phyloP scores from a whole-genome alignment of 257 asterid species.

The Paulownia fortunei region DNA sequence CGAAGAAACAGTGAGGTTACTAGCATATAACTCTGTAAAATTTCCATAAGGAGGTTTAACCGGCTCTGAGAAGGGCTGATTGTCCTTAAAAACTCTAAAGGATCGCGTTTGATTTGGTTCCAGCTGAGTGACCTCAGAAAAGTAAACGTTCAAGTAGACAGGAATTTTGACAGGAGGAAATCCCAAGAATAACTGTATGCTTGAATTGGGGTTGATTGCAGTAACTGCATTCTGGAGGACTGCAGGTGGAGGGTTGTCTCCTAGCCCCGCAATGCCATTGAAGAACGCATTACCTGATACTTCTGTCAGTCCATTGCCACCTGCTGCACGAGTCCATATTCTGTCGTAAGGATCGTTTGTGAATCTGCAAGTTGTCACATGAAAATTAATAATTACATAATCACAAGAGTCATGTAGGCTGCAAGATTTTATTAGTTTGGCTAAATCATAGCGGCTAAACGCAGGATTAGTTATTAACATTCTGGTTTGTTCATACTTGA shows the following conservation, averaged over 20 bases:
- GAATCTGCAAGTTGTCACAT: conserved; percentile 20
- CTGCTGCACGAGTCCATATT: conserved; percentile 49
- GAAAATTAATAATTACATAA: neutral
- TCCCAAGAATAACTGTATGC: conserved; percentile 31
- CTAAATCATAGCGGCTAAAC: neutral
- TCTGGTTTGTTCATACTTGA: no score
- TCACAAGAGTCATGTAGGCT: no score
- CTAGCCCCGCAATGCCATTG: neutral
- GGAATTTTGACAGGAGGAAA: conserved; percentile 35
- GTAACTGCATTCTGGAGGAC: conserved; percentile 51
- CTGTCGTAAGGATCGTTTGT: conserved; percentile 56
- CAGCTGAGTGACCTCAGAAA: conserved; percentile 55
- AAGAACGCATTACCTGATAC: no score
- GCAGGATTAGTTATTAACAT: no score
- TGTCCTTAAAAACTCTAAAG: conserved; percentile 34
- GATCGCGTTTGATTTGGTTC: conserved; percentile 42
- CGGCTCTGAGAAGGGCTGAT: conserved; percentile 20
- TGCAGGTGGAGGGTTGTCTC: conserved; percentile 56
- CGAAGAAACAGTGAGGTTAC: conserved; percentile 34
- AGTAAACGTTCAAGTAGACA: conserved; percentile 52
- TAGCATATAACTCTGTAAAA: neutral
- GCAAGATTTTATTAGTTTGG: no score
- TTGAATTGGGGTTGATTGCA: conserved; percentile 12
- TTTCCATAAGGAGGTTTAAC: conserved; percentile 49
- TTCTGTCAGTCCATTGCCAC: conserved; percentile 15